Base-by-base conservation (phyloP, 2,329 filamentous ascomycete genomes). In the Gnomoniopsis sp. region DNA sequence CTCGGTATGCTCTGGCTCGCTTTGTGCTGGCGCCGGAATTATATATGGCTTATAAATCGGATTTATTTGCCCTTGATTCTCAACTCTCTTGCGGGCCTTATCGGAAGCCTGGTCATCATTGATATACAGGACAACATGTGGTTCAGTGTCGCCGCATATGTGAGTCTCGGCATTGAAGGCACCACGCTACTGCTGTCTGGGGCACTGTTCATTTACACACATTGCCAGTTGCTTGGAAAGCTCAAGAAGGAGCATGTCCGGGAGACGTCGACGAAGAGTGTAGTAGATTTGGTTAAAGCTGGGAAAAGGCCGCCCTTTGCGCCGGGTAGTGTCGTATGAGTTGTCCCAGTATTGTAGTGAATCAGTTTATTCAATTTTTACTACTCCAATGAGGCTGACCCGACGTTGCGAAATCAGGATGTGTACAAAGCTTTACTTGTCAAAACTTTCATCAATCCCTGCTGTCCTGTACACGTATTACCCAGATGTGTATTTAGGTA, bases 41-140 rank as follows among this genome's bases (percentile, higher is more conserved):
- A 83, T 58, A 73, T 83, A 19, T 85, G 79, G 81, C 70, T 83
- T 22, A 71, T 81, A 10, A 80, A 82, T 65, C 72, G 75, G 57
- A 69, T 84, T 14, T 81, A 83, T 62, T 59, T 81, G 61, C 75
- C 74, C 1, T 70, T 73, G 0, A 63, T 74, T 14, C 67, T 81
- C 53, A 81, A 82, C 65, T 77, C 76, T 15, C 63, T 78, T 15
- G 80, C 78, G 6, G 81, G 81, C 1, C 62, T 83, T 30, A 71
- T 83, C 7, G 77, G 75, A 1, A 80, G 79, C 0, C 63, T 83
- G 6, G 71, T 80, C 3, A 77, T 76, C 63, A 73, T 84, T 3
- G 82, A 82, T 60, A 74, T 77, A 17, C 75, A 77, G 54, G 74
- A 80, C 55, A 65, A 69, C 12, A 77, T 79, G 52, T 65, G 70